Evolutionary conservation across 352 stramenopile genomes (phyloP).

Genomic region (Globisporangium megalacanthum): DNA sequence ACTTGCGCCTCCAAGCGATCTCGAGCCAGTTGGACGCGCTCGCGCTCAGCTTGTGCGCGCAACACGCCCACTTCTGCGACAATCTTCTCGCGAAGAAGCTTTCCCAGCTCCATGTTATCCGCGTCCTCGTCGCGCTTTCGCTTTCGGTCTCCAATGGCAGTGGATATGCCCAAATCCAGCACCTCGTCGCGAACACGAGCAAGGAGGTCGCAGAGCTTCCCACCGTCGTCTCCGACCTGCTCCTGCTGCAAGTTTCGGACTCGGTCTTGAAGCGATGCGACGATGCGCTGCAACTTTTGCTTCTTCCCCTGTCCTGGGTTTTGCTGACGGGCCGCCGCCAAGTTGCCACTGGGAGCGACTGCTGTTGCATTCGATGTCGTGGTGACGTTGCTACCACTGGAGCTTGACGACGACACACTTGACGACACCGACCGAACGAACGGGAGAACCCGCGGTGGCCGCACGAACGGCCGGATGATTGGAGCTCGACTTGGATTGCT

Average conservation of each 20-base stretch:
- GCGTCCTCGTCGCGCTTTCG: conserved; percentile 11
- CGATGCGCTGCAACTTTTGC: background rate
- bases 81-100: conserved; percentile 14
- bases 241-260: conserved; percentile 8
- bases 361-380: background rate
- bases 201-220: conserved; percentile 9
- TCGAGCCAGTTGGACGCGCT: conserved; percentile 14
- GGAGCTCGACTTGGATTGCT: background rate
- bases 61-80: conserved; percentile 13
- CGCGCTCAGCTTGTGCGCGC: conserved; percentile 25
- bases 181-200: conserved; percentile 23
- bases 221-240: conserved; percentile 1
- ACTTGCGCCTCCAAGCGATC: conserved; percentile 31
- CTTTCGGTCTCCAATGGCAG: conserved; percentile 6
- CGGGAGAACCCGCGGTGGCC: conserved; percentile 6
- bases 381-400: background rate
- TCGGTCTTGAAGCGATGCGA: conserved; percentile 8
- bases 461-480: background rate
- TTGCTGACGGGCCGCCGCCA: background rate
- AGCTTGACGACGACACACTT: background rate
- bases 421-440: background rate
- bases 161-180: conserved; percentile 15
- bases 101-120: conserved; percentile 16
- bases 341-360: too few species aligned
- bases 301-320: background rate